These are phyloP conservation scores for Globisporangium uncinulatum DNA, from an alignment of 352 stramenopile genomes.

Conservation along the genomic window DNA sequence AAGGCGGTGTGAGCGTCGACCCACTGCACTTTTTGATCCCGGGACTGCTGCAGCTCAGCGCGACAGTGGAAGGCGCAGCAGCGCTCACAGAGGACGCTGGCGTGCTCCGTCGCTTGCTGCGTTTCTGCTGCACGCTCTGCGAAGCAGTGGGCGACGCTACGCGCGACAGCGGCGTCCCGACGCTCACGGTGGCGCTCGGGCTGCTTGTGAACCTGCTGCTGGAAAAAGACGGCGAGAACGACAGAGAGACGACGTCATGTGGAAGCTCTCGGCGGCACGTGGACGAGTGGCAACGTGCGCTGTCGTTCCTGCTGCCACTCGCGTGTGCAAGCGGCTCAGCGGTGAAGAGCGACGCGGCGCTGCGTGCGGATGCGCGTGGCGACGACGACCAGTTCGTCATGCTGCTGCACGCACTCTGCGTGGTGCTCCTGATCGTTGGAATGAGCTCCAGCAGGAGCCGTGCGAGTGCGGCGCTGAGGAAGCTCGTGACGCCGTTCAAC, in stretches of 20 bases:
- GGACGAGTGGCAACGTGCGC: conserved; percentile 60
- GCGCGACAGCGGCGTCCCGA: conserved; percentile 43
- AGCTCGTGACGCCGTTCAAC: conserved; percentile 57
- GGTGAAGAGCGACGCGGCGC: conserved; percentile 36
- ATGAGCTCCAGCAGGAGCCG: conserved; percentile 14
- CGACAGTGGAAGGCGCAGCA: conserved; percentile 43
- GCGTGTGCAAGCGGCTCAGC: conserved; percentile 56
- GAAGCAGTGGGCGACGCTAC: conserved; percentile 26
- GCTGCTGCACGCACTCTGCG: conserved; percentile 65
- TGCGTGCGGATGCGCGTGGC: conserved; percentile 42
- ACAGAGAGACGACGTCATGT: conserved; percentile 8
- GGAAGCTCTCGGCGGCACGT: conserved; percentile 28
- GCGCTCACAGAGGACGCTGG: conserved; percentile 52
- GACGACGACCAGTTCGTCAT: conserved; percentile 79
- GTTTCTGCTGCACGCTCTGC: conserved; percentile 73
- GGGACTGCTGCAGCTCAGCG: conserved; percentile 75
- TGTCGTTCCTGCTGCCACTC: conserved; percentile 71
- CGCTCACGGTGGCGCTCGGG: conserved; percentile 68
- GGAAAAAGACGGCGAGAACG: conserved; percentile 51
- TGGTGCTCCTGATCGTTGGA: conserved; percentile 63
- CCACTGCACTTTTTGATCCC: conserved; percentile 79
- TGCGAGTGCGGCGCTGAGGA: conserved; percentile 20
- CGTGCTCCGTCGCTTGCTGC: conserved; percentile 61
- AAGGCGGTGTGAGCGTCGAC: conserved; percentile 30
- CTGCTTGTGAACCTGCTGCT: conserved; percentile 79